Conservation (phyloP, 148 eudicot species). For the Rhododendron henanense region DNA sequence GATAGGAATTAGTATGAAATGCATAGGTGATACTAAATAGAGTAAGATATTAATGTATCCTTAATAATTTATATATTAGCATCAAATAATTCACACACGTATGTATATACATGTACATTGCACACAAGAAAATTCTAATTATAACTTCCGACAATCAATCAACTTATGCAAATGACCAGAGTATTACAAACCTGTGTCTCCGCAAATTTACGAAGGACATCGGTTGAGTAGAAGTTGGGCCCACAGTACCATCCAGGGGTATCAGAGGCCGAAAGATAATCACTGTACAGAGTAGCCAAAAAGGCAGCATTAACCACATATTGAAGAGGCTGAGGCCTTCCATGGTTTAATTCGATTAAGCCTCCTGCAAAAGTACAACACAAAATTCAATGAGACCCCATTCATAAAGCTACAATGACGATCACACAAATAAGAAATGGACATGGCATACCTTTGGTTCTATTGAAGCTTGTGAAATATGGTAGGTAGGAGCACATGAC, state of each 20-base stretch:
- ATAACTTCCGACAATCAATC: background rate
- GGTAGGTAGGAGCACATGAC: slow-evolving; percentile 91
- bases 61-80: background rate
- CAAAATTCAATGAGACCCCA: background rate
- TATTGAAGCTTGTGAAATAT: slow-evolving; percentile 62
- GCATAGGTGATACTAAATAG: background rate
- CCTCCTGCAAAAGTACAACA: slow-evolving; percentile 49
- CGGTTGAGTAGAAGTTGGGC: slow-evolving; percentile 62
- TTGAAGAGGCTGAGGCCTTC: slow-evolving; percentile 92
- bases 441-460: slow-evolving; percentile 63
- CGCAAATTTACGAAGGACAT: slow-evolving; percentile 70
- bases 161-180: background rate
- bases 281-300: slow-evolving; percentile 75
- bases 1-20: background rate
- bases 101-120: background rate
- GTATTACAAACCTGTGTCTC: slow-evolving; percentile 57
- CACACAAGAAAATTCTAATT: background rate
- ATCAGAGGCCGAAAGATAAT: slow-evolving; percentile 83
- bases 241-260: slow-evolving; percentile 96
- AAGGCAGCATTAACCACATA: slow-evolving; percentile 93
- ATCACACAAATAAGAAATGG: background rate
- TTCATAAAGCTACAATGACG: background rate
- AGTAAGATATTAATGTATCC: background rate
- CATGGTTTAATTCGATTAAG: slow-evolving; percentile 78
- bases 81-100: background rate